A percentile compares a stretch with the other conserved stretches of the same genome.
Evolutionary conservation across 768 basidiomycete species (phyloP).

Genomic region (Pleurotus tuber-regium): DNA sequence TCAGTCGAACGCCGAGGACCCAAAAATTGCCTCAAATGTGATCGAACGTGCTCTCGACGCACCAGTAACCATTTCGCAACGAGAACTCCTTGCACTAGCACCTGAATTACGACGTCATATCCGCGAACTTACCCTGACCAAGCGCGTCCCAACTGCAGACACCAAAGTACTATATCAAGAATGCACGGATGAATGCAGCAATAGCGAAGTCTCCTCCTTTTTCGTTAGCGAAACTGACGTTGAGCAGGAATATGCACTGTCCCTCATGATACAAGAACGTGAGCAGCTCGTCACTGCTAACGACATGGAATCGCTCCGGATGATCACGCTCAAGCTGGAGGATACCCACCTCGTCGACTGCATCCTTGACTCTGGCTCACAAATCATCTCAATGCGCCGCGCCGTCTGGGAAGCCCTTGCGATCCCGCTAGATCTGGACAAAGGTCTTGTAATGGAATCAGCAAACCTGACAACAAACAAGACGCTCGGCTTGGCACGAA

Average conservation of each 20-base stretch:
- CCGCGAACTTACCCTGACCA: conserved; percentile 17
- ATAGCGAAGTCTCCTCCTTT: not conserved
- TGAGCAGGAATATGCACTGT: not conserved
- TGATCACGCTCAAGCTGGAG: conserved; percentile 18
- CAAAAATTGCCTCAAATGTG: conserved; percentile 13
- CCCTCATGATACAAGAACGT: not conserved
- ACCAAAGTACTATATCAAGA: not conserved
- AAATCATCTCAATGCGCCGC: conserved; percentile 24
- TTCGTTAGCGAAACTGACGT: not conserved
- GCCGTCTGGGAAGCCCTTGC: conserved; percentile 17
- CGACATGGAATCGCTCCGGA: conserved; percentile 12
- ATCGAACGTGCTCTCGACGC: conserved; percentile 16
- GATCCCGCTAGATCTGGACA: conserved; percentile 17
- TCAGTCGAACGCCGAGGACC: conserved; percentile 18
- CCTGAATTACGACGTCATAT: conserved; percentile 18
- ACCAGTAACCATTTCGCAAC: conserved; percentile 17
- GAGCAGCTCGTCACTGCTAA: conserved; percentile 10
- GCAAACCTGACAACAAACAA: conserved; percentile 20
- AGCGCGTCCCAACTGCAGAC: conserved; percentile 5
- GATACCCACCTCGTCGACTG: conserved; percentile 16
- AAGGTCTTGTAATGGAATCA: conserved; percentile 20
- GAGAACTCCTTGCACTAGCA: conserved; percentile 18
- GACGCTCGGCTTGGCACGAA: conserved; percentile 21
- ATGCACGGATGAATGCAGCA: not conserved
- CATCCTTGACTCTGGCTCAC: conserved; percentile 23